Base-by-base conservation (phyloP, 83 land plant species). In the Picea engelmannii region DNA sequence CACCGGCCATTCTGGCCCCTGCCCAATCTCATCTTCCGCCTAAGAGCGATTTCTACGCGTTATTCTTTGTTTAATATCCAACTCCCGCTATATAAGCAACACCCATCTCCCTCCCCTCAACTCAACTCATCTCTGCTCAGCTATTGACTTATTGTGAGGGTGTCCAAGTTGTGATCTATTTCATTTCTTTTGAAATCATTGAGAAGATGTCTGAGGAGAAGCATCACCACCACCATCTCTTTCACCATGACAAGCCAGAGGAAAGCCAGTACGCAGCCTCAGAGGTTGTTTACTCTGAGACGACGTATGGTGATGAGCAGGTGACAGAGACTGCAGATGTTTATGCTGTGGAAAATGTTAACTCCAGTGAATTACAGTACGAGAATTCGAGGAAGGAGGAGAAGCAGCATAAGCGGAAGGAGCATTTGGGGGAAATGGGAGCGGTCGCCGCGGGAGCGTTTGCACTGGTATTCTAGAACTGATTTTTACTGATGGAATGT, bases 401-500 rank as follows among this genome's bases (percentile, higher is more conserved):
- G 87, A 88, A 91, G 81, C 76, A 88, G 18, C 87, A 86, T 79
- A 89, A 88, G 82, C 90, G 85, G 76, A 79, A 24, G 59, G 90
- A 92, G 81, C 89, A 88, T 18, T 76, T 88, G 21, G 94, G 89
- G 15, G 89, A 81, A 82, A 49, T 85, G 31, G 92, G 87, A 2
- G 83, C 89, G 55, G 79, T 66, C 13, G 92, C 87, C 59, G 92
- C 92, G 17, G 94, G 89, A 13, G 89, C 86, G 58, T 92, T 55
- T 81, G 94, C 94, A 21, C 20, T 88, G 92, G 94, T 92, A 74
- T 68, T 35, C 52, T 25, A 0, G 12, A 11, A 8, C 25, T 52
- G 35, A 2, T 20, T 52, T 52, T 78, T 47, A 23, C 60, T 79
- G 7, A 79, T 62, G 23, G 62, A 16, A 27, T 18, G 3, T 6